Percentiles rank a stretch among this genome's conserved stretches.
Conservation (phyloP, 2,329 filamentous ascomycete genomes). For the Epichloe glyceriae region DNA sequence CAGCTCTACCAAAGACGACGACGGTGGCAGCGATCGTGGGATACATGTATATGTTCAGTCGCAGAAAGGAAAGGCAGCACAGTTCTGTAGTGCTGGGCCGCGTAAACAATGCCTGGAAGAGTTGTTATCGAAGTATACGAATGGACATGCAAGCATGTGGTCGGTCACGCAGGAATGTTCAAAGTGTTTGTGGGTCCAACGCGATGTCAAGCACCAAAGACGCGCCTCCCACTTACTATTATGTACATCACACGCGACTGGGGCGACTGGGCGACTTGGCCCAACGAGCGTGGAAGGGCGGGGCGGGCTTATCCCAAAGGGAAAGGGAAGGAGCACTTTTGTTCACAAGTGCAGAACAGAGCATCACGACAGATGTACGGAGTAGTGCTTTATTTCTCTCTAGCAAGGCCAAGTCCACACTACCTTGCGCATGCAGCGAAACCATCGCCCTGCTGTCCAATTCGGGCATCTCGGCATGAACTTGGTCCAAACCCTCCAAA, state of each 20-base stretch:
- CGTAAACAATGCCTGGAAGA: not conserved
- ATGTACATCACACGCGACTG: not conserved
- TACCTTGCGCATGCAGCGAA: too few species aligned
- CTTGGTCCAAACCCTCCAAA: too few species aligned
- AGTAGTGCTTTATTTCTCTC: too few species aligned
- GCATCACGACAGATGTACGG: too few species aligned
- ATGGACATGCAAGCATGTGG: not conserved
- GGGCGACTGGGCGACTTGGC: not conserved
- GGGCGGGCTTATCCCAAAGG: too few species aligned
- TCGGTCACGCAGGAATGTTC: not conserved
- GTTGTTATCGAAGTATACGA: not conserved
- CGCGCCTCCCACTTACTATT: conserved; percentile 9
- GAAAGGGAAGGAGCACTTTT: too few species aligned
- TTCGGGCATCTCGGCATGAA: too few species aligned
- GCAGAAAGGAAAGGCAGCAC: not conserved
- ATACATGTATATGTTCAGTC: not conserved
- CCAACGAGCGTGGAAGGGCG: too few species aligned
- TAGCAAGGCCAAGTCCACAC: too few species aligned
- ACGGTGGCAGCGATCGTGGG: not conserved
- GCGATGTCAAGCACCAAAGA: conserved; percentile 12
- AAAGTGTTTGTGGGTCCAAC: conserved; percentile 13
- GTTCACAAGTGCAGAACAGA: too few species aligned
- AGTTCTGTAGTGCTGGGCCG: not conserved
- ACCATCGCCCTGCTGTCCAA: too few species aligned
- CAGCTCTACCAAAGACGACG: not conserved